These are phyloP conservation scores for Jaapia argillacea DNA, from an alignment of 768 basidiomycete species.

Conservation along the genomic window DNA sequence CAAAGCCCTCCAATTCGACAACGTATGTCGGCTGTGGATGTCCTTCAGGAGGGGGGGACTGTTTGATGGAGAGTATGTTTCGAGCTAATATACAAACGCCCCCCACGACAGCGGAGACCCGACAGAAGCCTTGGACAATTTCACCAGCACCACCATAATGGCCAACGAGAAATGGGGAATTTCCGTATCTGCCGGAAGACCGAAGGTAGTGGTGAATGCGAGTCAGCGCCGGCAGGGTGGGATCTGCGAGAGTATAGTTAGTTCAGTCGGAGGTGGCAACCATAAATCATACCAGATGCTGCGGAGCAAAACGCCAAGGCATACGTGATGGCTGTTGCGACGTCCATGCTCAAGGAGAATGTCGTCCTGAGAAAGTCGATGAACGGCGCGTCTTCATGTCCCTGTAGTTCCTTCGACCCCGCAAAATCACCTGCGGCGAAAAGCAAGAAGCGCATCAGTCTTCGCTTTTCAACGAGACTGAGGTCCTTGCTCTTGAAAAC, in stretches of 20 bases:
- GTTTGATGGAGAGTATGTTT: constrained; percentile 20
- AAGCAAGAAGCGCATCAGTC: constrained; percentile 85
- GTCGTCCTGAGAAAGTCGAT: constrained; percentile 48
- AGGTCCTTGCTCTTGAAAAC: constrained; percentile 82
- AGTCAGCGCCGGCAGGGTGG: constrained; percentile 51
- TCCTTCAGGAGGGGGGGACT: constrained; percentile 10
- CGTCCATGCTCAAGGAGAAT: constrained; percentile 53
- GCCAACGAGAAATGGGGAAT: constrained; percentile 83
- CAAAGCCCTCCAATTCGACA: constrained; percentile 47
- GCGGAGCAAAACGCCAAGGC: constrained; percentile 66
- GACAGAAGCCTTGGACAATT: constrained; percentile 84
- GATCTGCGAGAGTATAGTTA: constrained; percentile 34
- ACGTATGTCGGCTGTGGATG: constrained; percentile 21
- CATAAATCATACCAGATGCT: constrained; percentile 36
- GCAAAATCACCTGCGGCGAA: constrained; percentile 77
- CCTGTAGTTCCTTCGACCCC: constrained; percentile 42
- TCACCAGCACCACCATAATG: constrained; percentile 94
- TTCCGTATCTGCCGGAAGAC: constrained; percentile 80
- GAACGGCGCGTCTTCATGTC: constrained; percentile 48
- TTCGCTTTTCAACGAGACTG: constrained; percentile 73
- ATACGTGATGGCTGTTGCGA: constrained; percentile 57
- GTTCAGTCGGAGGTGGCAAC: not conserved
- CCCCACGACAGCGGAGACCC: constrained; percentile 76
- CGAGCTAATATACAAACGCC: constrained; percentile 66
- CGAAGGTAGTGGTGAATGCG: constrained; percentile 67